A percentile compares a stretch with the other conserved stretches of the same genome.
These are phyloP conservation scores for Russula compacta DNA, from an alignment of 768 basidiomycete species.

Conservation along the genomic window DNA sequence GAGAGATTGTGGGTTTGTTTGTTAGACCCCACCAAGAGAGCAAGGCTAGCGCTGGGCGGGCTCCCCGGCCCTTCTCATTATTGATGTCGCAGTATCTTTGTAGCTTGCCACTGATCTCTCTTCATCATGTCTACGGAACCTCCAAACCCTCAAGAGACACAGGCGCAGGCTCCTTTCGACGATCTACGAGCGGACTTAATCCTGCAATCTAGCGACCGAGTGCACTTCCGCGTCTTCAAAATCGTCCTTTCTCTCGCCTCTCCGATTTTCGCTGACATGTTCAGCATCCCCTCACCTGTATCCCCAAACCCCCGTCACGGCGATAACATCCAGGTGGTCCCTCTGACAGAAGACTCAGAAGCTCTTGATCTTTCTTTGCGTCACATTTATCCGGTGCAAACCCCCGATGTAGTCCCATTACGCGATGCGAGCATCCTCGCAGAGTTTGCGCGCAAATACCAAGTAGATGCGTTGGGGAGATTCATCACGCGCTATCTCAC, in stretches of 20 bases:
- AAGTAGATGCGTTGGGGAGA: background rate
- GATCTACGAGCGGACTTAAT: background rate
- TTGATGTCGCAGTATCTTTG: no score
- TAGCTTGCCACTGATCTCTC: background rate
- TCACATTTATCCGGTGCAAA: slow-evolving; percentile 5
- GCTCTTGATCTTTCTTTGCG: slow-evolving; percentile 7
- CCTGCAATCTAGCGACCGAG: slow-evolving; percentile 1
- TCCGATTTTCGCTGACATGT: slow-evolving; percentile 5
- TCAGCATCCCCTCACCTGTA: background rate
- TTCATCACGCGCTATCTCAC: background rate
- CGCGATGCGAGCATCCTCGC: background rate
- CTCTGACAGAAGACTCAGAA: background rate
- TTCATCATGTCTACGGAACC: background rate
- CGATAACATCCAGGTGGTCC: background rate
- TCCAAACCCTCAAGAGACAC: background rate
- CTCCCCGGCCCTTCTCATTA: no score
- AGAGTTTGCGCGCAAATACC: slow-evolving; percentile 14
- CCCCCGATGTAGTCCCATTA: background rate
- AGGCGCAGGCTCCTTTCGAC: slow-evolving; percentile 6
- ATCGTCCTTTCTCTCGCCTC: slow-evolving; percentile 10
- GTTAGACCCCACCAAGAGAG: no score
- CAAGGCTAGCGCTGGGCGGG: no score
- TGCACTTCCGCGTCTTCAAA: slow-evolving; percentile 12
- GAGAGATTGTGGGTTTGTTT: no score
- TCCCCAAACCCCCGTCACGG: background rate